Percentiles rank a stretch among this genome's conserved stretches.
These are phyloP conservation scores for Leccinum rimulosum DNA, from an alignment of 768 basidiomycete species.

Conservation along the genomic window DNA sequence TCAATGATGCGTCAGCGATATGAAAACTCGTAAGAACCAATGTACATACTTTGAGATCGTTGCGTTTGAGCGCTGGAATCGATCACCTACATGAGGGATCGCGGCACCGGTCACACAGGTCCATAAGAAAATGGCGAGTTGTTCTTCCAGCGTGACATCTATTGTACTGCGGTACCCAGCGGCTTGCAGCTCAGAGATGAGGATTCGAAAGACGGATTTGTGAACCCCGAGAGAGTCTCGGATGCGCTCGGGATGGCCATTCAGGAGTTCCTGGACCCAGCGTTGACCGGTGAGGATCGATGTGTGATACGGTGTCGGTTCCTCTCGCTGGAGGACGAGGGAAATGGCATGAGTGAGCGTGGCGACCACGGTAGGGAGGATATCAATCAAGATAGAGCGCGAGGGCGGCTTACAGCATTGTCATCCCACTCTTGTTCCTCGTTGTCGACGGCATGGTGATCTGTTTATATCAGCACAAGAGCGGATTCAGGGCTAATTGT, in stretches of 20 bases:
- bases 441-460: not conserved
- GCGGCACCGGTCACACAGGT: not conserved
- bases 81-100: not conserved
- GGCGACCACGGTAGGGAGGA: too few relatives aligned
- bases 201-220: not conserved
- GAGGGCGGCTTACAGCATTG: too few relatives aligned
- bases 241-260: not conserved
- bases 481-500: not conserved
- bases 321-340: too few relatives aligned
- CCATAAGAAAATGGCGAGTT: not conserved
- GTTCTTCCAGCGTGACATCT: not conserved
- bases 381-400: too few relatives aligned
- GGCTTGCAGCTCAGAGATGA: not conserved
- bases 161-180: not conserved
- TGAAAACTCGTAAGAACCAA: not conserved
- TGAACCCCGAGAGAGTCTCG: not conserved
- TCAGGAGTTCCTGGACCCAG: not conserved
- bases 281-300: not conserved
- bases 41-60: not conserved
- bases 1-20: not conserved
- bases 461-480: not conserved
- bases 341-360: too few relatives aligned
- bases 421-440: too few relatives aligned
- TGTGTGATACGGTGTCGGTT: too few relatives aligned
- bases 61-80: not conserved